Evolutionary conservation across 768 basidiomycete species (phyloP).

Genomic region (Cubamyces lactineus): DNA sequence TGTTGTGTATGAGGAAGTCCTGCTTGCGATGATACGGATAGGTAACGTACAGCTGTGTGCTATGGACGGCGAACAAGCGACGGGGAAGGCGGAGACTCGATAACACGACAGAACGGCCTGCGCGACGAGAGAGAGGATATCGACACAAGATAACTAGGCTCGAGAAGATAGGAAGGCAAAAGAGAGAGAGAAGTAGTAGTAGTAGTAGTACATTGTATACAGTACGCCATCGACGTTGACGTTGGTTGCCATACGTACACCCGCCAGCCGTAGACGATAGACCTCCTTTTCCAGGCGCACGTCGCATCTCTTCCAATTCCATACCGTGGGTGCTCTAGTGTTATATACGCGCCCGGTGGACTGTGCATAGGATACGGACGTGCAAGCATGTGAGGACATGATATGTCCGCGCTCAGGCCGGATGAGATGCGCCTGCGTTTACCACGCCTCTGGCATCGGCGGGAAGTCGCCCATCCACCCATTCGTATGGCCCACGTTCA

Average conservation of each 20-base stretch:
- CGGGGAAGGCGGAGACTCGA: background rate
- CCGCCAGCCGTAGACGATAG: no score
- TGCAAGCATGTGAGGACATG: no score
- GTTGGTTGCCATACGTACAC: no score
- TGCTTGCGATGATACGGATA: background rate
- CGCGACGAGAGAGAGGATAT: background rate
- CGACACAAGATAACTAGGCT: background rate
- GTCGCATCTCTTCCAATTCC: no score
- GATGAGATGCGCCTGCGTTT: conserved; percentile 32
- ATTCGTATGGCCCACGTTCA: conserved; percentile 68
- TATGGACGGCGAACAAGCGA: background rate
- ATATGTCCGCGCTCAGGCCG: background rate
- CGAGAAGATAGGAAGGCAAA: background rate
- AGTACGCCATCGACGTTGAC: no score
- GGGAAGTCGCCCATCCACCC: conserved; percentile 80
- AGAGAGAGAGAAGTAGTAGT: background rate
- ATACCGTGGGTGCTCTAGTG: no score
- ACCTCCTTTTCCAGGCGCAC: no score
- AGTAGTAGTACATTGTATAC: no score
- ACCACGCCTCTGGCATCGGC: conserved; percentile 86
- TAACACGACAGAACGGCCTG: background rate
- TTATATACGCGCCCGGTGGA: no score
- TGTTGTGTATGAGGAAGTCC: background rate
- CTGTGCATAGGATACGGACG: no score
- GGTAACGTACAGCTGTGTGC: background rate